phyloP scores from a whole-genome alignment of 768 basidiomycete species.

The Sporobolomyces pararoseus region DNA sequence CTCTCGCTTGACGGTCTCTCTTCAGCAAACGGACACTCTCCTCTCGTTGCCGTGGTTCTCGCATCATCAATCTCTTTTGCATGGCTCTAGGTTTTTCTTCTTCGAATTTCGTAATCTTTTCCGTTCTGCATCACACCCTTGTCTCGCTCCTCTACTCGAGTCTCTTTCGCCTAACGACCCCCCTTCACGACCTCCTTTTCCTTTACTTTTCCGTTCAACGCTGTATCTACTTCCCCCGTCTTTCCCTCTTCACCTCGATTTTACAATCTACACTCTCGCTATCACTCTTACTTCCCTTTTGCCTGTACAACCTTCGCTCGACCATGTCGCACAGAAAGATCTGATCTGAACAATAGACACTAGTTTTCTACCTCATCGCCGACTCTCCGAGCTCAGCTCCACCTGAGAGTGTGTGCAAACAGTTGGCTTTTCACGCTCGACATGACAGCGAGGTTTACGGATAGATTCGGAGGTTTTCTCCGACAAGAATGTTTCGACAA shows the following conservation, averaged over 20 bases:
- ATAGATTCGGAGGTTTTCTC: too few species aligned
- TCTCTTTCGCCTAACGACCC: neutral
- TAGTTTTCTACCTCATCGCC: neutral
- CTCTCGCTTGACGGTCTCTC: too few species aligned
- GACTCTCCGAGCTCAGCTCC: too few species aligned
- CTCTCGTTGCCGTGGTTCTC: neutral
- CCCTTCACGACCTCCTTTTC: neutral
- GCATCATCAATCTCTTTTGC: neutral
- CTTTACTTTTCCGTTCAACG: neutral
- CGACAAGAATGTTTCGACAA: neutral
- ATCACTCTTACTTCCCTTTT: neutral
- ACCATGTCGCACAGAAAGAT: too few species aligned
- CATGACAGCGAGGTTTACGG: too few species aligned
- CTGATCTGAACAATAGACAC: neutral
- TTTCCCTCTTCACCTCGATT: neutral
- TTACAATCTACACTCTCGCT: neutral
- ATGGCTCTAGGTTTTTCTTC: neutral
- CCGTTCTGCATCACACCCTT: neutral
- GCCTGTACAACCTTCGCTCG: neutral
- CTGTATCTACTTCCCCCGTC: neutral
- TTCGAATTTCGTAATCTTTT: too few species aligned
- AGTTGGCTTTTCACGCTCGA: too few species aligned
- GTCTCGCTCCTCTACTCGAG: neutral
- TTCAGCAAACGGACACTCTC: slow-evolving; percentile 4
- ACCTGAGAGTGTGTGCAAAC: too few species aligned